Evolutionary conservation across 306 rosid genomes (phyloP), one percentile per base, ranked within the genome.

Genomic region (Sophora flavescens): DNA sequence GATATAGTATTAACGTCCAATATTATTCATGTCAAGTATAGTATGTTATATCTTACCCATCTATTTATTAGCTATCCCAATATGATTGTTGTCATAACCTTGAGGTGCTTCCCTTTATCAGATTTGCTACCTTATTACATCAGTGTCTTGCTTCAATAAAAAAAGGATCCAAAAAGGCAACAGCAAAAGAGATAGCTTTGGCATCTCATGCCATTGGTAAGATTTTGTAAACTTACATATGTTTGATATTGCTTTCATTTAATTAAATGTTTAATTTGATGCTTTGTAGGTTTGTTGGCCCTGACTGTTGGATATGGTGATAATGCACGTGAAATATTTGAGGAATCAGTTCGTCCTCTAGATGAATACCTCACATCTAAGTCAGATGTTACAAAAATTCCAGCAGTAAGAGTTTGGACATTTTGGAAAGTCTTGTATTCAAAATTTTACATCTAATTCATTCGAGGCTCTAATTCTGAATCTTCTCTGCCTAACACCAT

Each of bases 191-290:
- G 84, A 83, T 89, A 80, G 65, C 89, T 45, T 82, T 91, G 84
- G 97, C 95, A n/a, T 83, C 85, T 80, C 97, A 76, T 84, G 86
- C 84, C 54, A 87, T 92, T 16, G 96, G 97, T 92, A 71, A 68
- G 86, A 62, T 17, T 77, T 52, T 47, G 14, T 60, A n/a, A 62
- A 36, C 63, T 56, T 44, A 6, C 14, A 30, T 56, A 51, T 39
- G 39, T 7, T 38, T 50, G 61, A 35, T 10, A 48, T 39, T 42
- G 11, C 7, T 28, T 42, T 54, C 42, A 39, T 56, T 47, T 51
- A 54, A 42, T 53, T 28, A 16, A 63, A 63, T 81, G 8, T 60
- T 75, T 63, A 75, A 14, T 54, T 61, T 44, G 44, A 22, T 56
- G 3, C 63, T 81, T 15, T 59, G 53, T 68, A 91, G 97, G 95